Evolutionary conservation across 352 stramenopile genomes (phyloP), one percentile per base, ranked within the genome.

Genomic region (Globisporangium nodosum): DNA sequence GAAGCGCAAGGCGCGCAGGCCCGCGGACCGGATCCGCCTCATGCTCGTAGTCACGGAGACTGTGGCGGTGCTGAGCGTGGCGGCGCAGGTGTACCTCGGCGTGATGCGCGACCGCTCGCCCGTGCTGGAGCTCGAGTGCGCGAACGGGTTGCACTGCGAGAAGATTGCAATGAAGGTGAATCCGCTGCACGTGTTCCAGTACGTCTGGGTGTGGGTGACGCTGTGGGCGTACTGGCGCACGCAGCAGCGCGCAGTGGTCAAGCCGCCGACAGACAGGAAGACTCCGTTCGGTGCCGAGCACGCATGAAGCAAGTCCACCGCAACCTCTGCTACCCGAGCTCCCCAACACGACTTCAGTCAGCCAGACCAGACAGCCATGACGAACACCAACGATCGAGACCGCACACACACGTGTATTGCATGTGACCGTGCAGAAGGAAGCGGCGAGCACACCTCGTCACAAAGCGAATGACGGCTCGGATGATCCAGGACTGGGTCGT

Each of bases 141-240:
- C 80, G 12, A 88, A 88, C 39, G 80, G 77, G 8, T 53, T 79
- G 18, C 48, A 64, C 18, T 90, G 80, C 48, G 69, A 76, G 9
- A 61, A 61, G 31, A 50, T 90, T 43, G 61, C 68, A n/a, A 54
- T 63, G 24, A 39, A 52, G 40, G 49, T 84, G 27, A 76, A 62
- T 37, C 64, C 69, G 15, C 54, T 84, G 16, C 74, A 84, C 52
- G 43, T 68, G 5, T 54, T 78, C 46, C 72, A 81, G 57, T 65
- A 61, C 21, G 31, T 56, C 48, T 61, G 53, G 60, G 55, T 65
- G 27, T 60, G 53, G 52, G n/a, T 65, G 16, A 45, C 40, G 21
- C 53, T 65, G 3, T 65, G 60, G 60, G 37, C 49, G 3, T 65
- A 61, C 27, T 52, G 60, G 37, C 52, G 45, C 11, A 65, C 60